A percentile compares a stretch with the other conserved stretches of the same genome.
Evolutionary conservation across 192 early-diverging fungal species (phyloP).

Genomic region (Coemansia sp.): DNA sequence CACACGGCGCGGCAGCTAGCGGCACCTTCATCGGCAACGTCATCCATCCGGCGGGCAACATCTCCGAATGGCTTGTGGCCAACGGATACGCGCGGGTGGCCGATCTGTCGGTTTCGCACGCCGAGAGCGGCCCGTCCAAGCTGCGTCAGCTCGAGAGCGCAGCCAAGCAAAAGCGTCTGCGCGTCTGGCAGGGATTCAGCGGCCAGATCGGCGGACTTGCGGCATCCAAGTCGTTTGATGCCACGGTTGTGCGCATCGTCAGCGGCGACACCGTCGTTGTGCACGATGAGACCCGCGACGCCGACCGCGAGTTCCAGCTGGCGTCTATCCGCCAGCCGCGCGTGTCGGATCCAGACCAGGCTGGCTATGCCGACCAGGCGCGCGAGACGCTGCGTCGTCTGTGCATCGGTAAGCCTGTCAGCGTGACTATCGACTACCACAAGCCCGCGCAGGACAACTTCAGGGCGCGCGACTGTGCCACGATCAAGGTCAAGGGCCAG

Average conservation of each 20-base stretch:
- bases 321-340: slow-evolving; percentile 68
- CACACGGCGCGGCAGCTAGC: slow-evolving; percentile 44
- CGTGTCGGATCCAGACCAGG: slow-evolving; percentile 69
- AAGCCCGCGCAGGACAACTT: slow-evolving; percentile 87
- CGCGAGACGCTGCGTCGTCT: slow-evolving; percentile 86
- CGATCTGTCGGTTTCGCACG: slow-evolving; percentile 80
- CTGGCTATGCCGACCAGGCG: slow-evolving; percentile 84
- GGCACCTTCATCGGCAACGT: slow-evolving; percentile 79
- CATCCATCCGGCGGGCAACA: slow-evolving; percentile 85
- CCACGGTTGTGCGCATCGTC: slow-evolving; percentile 62
- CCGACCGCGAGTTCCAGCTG: slow-evolving; percentile 63
- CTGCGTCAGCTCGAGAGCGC: slow-evolving; percentile 78
- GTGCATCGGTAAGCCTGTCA: slow-evolving; percentile 87
- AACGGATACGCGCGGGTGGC: slow-evolving; percentile 83
- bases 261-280: slow-evolving; percentile 63
- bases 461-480: slow-evolving; percentile 87
- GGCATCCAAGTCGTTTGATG: slow-evolving; percentile 40
- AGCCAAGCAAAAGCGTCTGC: slow-evolving; percentile 78
- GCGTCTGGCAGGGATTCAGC: slow-evolving; percentile 71
- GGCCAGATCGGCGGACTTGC: slow-evolving; percentile 5
- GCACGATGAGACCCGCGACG: slow-evolving; percentile 32
- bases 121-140: slow-evolving; percentile 59
- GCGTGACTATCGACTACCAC: slow-evolving; percentile 72
- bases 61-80: slow-evolving; percentile 81
- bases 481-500: slow-evolving; percentile 64